Conservation (phyloP, 805 yeast genomes). For the Ogataea salicorniae region DNA sequence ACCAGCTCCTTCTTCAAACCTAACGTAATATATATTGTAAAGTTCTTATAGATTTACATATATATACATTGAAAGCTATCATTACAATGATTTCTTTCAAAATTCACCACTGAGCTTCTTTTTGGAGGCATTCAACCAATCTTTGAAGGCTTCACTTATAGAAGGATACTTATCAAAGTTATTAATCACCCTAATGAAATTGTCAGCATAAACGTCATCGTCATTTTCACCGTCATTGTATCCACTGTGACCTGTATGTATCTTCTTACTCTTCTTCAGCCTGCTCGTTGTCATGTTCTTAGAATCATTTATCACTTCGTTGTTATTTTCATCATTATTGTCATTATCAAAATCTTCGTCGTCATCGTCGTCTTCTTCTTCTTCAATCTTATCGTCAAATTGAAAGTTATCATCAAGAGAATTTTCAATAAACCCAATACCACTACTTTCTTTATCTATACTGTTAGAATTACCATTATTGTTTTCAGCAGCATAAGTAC, state of each 20-base stretch:
- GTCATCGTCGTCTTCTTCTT: slow-evolving; percentile 3
- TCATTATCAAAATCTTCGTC: background rate
- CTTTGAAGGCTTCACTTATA: slow-evolving; percentile 32
- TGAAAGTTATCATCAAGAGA: slow-evolving; percentile 31
- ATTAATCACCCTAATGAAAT: slow-evolving; percentile 30
- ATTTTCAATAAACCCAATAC: slow-evolving; percentile 15
- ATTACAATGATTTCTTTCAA: background rate
- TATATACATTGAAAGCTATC: background rate
- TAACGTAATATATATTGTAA: no score
- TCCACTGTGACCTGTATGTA: slow-evolving; percentile 8
- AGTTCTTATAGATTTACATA: background rate
- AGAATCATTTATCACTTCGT: no score
- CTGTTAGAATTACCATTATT: background rate
- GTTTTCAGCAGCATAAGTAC: slow-evolving; percentile 3
- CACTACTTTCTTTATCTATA: background rate
- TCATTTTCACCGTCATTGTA: slow-evolving; percentile 19
- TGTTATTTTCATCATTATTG: background rate
- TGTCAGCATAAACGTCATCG: slow-evolving; percentile 26
- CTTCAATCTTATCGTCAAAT: slow-evolving; percentile 23
- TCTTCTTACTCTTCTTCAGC: background rate
- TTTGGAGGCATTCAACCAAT: slow-evolving; percentile 26
- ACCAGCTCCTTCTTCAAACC: no score
- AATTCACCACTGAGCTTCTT: slow-evolving; percentile 3
- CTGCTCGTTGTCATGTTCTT: no score
- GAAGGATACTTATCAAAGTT: slow-evolving; percentile 31